Base-by-base conservation (phyloP, 2,329 filamentous ascomycete species). In the Didymellaceae sp. region DNA sequence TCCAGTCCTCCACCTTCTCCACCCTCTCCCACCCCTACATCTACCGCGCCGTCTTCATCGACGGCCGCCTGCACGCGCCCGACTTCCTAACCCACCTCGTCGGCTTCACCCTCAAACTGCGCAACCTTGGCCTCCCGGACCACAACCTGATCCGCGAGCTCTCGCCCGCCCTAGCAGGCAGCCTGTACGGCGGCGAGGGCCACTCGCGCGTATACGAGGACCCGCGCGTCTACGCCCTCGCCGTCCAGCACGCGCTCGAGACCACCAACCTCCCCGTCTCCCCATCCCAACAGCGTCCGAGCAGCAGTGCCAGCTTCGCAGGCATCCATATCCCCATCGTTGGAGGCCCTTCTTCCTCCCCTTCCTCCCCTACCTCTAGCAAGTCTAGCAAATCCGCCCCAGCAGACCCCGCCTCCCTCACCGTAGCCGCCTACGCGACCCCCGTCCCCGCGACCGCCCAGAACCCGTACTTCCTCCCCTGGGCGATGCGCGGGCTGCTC, bases 201-300 rank as follows among this genome's bases (percentile, higher is more conserved):
- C 94, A 99, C 74, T 96, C 91, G 5, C 84, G 92, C 33, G 83
- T 99, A 4, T 97, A 99, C 71, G 92, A 95, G 62, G 94, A 99
- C 47, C 81, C 86, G 5, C 84, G 86, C 31, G 89, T 97, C 16
- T 99, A 97, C 72, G 85, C 89, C 75, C 72, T 77, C 3, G 77
- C 78, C 4, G 70, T 80, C 1, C 70, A 74, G 30, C 78, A 79
- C 56, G 74, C 77, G 0, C 74, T 81, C 9, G 77, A 79, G 54
- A 80, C 76, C 6, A 78, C 75, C 0, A 73, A 73, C 3, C 58
- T 74, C 0, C 68, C 72, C 0, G 50, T 65, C 0, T 45, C 59
- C 0, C 55, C 67, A 0, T 25, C 22, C 6, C 22, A 25, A 25
- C 52, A 62, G 17, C 58, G 66, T 0, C 62, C 66, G 0, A 45